Percentiles rank a stretch among this genome's conserved stretches.
Evolutionary conservation across 2,329 filamentous ascomycete species (phyloP).

Genomic region (Phyllosticta capitalensis): DNA sequence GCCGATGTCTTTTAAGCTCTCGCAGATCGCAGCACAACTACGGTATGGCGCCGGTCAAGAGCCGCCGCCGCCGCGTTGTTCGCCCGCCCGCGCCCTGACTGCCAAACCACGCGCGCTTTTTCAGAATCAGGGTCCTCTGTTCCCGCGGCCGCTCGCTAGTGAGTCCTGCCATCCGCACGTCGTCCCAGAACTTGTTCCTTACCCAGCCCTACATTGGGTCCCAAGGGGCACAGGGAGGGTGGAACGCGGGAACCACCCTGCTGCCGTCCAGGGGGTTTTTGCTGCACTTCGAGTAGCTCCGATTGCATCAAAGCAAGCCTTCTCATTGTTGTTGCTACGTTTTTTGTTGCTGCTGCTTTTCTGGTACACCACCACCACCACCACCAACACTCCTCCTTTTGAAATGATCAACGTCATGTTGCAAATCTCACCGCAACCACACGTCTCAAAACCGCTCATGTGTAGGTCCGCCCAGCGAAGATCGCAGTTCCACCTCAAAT

Average conservation of each 20-base stretch:
- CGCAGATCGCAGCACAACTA: neutral
- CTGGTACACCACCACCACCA: too few species aligned
- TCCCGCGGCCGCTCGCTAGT: neutral
- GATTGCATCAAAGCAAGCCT: neutral
- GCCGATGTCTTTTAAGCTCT: neutral
- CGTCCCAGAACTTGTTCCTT: neutral
- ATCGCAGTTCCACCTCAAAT: slow-evolving; percentile 8
- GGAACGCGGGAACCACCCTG: too few species aligned
- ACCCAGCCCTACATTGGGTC: neutral
- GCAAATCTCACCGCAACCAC: slow-evolving; percentile 9
- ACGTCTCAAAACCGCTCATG: neutral
- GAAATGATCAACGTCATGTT: neutral
- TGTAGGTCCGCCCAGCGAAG: slow-evolving; percentile 5
- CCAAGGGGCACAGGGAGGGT: neutral
- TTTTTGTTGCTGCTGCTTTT: too few species aligned
- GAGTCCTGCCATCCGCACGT: neutral
- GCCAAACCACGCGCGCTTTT: too few species aligned
- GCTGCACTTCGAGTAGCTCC: neutral
- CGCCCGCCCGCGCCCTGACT: neutral
- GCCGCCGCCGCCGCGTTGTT: neutral
- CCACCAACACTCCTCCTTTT: neutral
- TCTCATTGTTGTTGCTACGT: neutral
- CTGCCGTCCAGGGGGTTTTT: neutral
- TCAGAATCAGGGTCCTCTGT: neutral
- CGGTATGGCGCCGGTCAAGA: neutral